phyloP scores from a whole-genome alignment of 1,284 basidiomycete genomes.

The Acaromyces ingoldii region DNA sequence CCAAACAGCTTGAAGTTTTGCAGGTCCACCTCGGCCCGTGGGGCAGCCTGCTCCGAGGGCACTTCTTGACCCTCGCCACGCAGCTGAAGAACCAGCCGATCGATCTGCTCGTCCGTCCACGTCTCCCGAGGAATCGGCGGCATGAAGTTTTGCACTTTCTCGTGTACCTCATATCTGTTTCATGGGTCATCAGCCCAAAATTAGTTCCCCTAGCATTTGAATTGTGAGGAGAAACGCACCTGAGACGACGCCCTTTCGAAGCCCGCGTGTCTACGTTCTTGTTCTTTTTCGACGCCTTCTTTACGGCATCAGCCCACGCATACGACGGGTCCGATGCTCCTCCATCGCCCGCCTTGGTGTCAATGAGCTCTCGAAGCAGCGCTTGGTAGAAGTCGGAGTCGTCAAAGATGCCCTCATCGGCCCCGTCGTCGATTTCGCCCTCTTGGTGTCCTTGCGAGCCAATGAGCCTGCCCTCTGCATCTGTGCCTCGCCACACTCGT shows the following conservation, averaged over 20 bases:
- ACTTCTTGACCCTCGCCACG: too few relatives aligned
- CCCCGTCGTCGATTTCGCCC: neutral
- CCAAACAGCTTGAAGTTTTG: too few relatives aligned
- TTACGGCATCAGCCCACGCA: slow-evolving; percentile 1
- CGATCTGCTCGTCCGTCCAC: slow-evolving; percentile 11
- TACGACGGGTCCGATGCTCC: slow-evolving; percentile 5
- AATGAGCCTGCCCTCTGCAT: slow-evolving; percentile 16
- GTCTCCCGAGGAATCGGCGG: slow-evolving; percentile 28
- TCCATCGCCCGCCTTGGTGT: slow-evolving; percentile 17
- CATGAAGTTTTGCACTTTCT: slow-evolving; percentile 50
- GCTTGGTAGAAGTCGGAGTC: slow-evolving; percentile 47
- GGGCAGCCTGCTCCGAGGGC: too few relatives aligned
- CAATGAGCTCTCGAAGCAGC: slow-evolving; percentile 46
- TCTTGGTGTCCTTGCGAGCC: neutral
- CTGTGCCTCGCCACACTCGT: slow-evolving; percentile 26
- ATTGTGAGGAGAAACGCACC: too few relatives aligned
- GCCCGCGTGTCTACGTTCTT: slow-evolving; percentile 38
- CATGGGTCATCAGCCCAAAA: too few relatives aligned
- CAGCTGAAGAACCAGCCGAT: slow-evolving; percentile 3
- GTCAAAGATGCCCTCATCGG: slow-evolving; percentile 36
- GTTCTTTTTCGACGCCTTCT: slow-evolving; percentile 16
- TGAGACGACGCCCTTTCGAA: slow-evolving; percentile 41
- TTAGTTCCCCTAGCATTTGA: too few relatives aligned
- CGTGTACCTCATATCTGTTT: slow-evolving; percentile 38
- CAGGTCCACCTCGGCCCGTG: too few relatives aligned